A percentile compares a stretch with the other conserved stretches of the same genome.
Conservation (phyloP, 2,329 filamentous ascomycete species). For the Parafenestella ontariensis region DNA sequence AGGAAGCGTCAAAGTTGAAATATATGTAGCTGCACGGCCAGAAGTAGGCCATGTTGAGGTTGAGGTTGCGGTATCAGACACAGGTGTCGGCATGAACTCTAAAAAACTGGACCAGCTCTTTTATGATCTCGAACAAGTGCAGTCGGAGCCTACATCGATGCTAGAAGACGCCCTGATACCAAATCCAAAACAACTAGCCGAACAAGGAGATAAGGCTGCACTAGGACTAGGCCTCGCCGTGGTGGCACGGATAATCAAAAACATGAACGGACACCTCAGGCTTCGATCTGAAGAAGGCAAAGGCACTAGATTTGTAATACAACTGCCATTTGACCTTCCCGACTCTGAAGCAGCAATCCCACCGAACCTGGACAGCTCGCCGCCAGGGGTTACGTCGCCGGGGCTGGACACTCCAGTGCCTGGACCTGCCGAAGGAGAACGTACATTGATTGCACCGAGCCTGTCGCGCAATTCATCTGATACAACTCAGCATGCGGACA, state of each 20-base stretch:
- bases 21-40: conserved; percentile 60
- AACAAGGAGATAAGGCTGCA: conserved; percentile 54
- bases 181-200: conserved; percentile 39
- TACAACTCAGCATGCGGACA: neutral
- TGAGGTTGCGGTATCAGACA: conserved; percentile 78
- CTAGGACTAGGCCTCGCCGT: conserved; percentile 85
- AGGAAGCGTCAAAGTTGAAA: conserved; percentile 74
- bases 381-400: conserved; percentile 33
- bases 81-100: conserved; percentile 69
- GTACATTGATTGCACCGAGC: conserved; percentile 63
- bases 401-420: conserved; percentile 14
- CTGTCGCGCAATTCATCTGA: conserved; percentile 33
- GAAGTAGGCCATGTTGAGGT: conserved; percentile 65
- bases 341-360: conserved; percentile 34
- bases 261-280: conserved; percentile 87
- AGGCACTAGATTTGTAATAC: conserved; percentile 82
- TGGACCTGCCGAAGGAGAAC: conserved; percentile 56
- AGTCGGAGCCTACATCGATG: conserved; percentile 36
- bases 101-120: conserved; percentile 67
- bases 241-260: conserved; percentile 84
- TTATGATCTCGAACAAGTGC: conserved; percentile 70
- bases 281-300: conserved; percentile 83
- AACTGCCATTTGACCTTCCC: conserved; percentile 75
- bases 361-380: conserved; percentile 4
- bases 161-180: conserved; percentile 43